Evolutionary conservation across 345 rosid genomes (phyloP).

Genomic region (Brassica napus): DNA sequence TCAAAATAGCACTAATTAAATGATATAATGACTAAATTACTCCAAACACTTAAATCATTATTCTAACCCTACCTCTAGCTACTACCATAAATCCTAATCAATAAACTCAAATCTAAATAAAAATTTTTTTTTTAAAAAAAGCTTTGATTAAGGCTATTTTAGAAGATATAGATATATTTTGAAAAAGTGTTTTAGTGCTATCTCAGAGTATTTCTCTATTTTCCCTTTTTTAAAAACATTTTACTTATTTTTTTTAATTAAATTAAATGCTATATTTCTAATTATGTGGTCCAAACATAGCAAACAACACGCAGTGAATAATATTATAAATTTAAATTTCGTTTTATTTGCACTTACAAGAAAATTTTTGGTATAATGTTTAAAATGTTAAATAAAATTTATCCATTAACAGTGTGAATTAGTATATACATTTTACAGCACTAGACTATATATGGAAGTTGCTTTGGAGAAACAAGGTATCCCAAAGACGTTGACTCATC

Average conservation of each 20-base stretch:
- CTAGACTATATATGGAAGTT: conserved; percentile 17
- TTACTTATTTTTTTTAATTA: too few species aligned
- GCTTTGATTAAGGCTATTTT: too few species aligned
- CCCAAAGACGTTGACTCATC: conserved; percentile 18
- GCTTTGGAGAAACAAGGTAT: conserved; percentile 29
- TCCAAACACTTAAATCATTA: neutral
- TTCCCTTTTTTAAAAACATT: too few species aligned
- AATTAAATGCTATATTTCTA: neutral
- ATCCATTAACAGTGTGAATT: neutral
- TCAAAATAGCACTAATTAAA: neutral
- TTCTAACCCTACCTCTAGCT: neutral
- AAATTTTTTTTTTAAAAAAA: too few species aligned
- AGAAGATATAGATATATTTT: too few species aligned
- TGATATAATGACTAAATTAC: too few species aligned
- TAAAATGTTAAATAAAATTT: neutral
- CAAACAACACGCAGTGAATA: neutral
- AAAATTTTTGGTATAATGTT: neutral
- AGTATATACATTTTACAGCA: neutral
- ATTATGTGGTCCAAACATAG: neutral
- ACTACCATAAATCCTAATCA: neutral
- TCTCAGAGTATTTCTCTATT: too few species aligned
- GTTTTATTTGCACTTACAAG: neutral
- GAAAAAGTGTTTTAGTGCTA: neutral
- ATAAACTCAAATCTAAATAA: neutral
- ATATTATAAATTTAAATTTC: neutral